Base-by-base conservation (phyloP, 2,329 filamentous ascomycete species). In the Fusarium sacchari region DNA sequence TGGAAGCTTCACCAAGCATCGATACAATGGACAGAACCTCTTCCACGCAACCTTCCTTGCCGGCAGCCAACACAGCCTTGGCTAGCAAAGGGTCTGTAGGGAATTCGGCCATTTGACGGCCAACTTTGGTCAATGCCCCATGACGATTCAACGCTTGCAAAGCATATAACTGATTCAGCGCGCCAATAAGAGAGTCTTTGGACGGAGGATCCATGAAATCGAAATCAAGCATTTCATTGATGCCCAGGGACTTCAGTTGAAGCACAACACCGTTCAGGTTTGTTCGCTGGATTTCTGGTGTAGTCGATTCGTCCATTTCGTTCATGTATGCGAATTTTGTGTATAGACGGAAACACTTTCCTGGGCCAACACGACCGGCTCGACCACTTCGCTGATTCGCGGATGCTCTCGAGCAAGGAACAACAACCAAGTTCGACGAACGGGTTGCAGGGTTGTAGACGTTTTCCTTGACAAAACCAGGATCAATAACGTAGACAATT, bases 141-240 rank as follows among this genome's bases (percentile, higher is more conserved):
- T 92, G 91, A 81, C 96, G 93, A 79, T 97, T 97, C 55, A 99
- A 86, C 0, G 94, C 94, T 34, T 96, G 95, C 0, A 98, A 87
- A 0, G 95, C 95, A 80, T 97, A 99, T 1, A 99, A 88, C 78
- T 96, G 92, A 80, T 98, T 96, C 50, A 99, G 85, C 0, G 95
- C 93, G 28, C 93, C 91, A 72, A 97, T 97, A 37, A 99, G 89
- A 2, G 95, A 94, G 79, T 98, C 94, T 0, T 94, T 94, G 0
- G 95, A 93, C 1, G 96, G 96, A 1, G 95, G 92, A 76, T 98
- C 96, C 91, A 98, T 95, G 77, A 97, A 98, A 80, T 98, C 95
- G 79, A 99, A 99, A 68, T 96, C 92, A 11, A 99, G 88, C 1
- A 99, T 86, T 77, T 98, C 93, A 79, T 97, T 94, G 81, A 99